These are phyloP conservation scores for Carex cristatella DNA, from an alignment of 176 grass and related monocot species.

Conservation along the genomic window DNA sequence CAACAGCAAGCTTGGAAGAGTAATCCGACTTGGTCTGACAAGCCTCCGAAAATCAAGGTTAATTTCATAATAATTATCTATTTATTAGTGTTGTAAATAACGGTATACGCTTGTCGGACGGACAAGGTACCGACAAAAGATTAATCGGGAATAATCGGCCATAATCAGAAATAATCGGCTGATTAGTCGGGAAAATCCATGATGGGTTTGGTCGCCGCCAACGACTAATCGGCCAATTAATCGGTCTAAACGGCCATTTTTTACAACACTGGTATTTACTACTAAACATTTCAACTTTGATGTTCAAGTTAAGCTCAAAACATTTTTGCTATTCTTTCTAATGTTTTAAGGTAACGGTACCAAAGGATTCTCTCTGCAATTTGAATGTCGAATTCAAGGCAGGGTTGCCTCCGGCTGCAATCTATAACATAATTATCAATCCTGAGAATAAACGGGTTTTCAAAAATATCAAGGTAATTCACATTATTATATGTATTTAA, in stretches of 20 bases:
- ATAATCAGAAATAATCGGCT: too few relatives aligned
- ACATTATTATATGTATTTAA: background rate
- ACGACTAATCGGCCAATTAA: too few relatives aligned
- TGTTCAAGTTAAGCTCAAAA: background rate
- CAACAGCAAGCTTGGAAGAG: slow-evolving; percentile 67
- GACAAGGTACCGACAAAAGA: too few relatives aligned
- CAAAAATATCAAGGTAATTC: slow-evolving; percentile 85
- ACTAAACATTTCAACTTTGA: background rate
- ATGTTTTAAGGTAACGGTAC: slow-evolving; percentile 61
- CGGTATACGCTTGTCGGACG: too few relatives aligned
- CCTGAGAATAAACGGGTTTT: slow-evolving; percentile 92
- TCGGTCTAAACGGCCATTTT: too few relatives aligned
- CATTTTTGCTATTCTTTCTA: background rate
- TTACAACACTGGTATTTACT: too few relatives aligned
- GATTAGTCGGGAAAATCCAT: too few relatives aligned
- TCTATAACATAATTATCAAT: slow-evolving; percentile 84
- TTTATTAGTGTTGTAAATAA: too few relatives aligned
- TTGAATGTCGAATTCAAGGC: slow-evolving; percentile 62
- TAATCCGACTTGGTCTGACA: slow-evolving; percentile 64
- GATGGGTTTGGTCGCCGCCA: too few relatives aligned
- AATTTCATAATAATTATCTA: background rate
- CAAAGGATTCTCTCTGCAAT: slow-evolving; percentile 87
- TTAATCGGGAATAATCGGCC: too few relatives aligned
- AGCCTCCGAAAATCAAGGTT: slow-evolving; percentile 28
- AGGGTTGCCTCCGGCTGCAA: slow-evolving; percentile 81